A percentile compares a stretch with the other conserved stretches of the same genome.
phyloP scores from a whole-genome alignment of 2,329 filamentous ascomycete species.

The Microcyclosporella mali region DNA sequence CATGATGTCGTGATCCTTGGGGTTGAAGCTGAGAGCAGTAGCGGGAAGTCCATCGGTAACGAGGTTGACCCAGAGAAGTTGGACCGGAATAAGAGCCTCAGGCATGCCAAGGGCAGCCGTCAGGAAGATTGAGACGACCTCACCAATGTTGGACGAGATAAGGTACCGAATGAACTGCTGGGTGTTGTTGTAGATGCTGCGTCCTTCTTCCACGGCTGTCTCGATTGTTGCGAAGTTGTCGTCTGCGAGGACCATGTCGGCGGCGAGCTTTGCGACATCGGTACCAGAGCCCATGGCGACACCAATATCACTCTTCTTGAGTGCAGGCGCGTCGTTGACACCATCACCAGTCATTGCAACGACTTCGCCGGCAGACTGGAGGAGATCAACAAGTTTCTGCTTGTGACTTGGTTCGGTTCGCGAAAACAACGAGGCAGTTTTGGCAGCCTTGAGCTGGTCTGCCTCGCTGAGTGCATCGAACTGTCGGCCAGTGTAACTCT shows the following conservation, averaged over 20 bases:
- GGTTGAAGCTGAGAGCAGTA: slow-evolving; percentile 95
- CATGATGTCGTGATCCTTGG: slow-evolving; percentile 98
- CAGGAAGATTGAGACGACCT: slow-evolving; percentile 97
- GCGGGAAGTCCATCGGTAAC: slow-evolving; percentile 96
- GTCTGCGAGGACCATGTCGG: slow-evolving; percentile 97
- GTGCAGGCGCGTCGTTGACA: slow-evolving; percentile 93
- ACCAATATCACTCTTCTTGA: slow-evolving; percentile 98
- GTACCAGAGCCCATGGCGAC: slow-evolving; percentile 98
- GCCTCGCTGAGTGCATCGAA: slow-evolving; percentile 77
- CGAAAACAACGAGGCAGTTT: slow-evolving; percentile 84
- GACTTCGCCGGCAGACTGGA: slow-evolving; percentile 87
- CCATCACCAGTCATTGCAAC: slow-evolving; percentile 99
- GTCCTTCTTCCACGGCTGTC: slow-evolving; percentile 89
- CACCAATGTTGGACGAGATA: slow-evolving; percentile 98
- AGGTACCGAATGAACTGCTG: slow-evolving; percentile 99
- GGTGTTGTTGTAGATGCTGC: slow-evolving; percentile 99
- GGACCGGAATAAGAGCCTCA: slow-evolving; percentile 91
- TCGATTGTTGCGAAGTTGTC: slow-evolving; percentile 99
- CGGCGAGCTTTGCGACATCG: slow-evolving; percentile 90
- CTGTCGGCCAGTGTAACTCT: slow-evolving; percentile 91
- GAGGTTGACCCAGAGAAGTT: slow-evolving; percentile 97
- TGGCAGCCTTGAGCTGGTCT: slow-evolving; percentile 78
- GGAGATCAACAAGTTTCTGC: slow-evolving; percentile 92
- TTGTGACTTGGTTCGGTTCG: slow-evolving; percentile 94
- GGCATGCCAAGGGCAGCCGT: slow-evolving; percentile 96